Conservation (phyloP, 805 yeast genomes). For the Wickerhamomyces tratensis region DNA sequence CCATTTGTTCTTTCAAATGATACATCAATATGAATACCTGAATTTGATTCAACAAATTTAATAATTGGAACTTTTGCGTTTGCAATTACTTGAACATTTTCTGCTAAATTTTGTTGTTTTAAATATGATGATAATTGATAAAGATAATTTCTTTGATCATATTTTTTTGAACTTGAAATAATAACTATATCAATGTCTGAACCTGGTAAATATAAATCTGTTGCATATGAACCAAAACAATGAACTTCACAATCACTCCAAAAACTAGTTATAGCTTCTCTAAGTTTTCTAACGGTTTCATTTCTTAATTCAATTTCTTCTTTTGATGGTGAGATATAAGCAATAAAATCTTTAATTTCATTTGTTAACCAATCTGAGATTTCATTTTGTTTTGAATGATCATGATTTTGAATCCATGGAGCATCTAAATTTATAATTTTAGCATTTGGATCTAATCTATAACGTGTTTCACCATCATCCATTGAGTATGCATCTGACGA, state of each 20-base stretch:
- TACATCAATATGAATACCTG: conserved; percentile 73
- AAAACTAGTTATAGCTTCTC: conserved; percentile 36
- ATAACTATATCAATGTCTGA: conserved; percentile 95
- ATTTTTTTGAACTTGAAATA: conserved; percentile 47
- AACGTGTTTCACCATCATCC: conserved; percentile 15
- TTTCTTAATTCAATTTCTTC: conserved; percentile 65
- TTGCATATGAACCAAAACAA: conserved; percentile 92
- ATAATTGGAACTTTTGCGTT: conserved; percentile 91
- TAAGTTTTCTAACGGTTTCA: conserved; percentile 49
- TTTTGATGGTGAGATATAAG: conserved; percentile 76
- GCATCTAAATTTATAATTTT: conserved; percentile 18
- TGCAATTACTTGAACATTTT: conserved; percentile 74
- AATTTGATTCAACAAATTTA: conserved; percentile 69
- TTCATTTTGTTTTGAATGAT: conserved; percentile 67
- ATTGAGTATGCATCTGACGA: conserved; percentile 18
- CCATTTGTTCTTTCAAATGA: conserved; percentile 86
- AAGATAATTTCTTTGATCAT: conserved; percentile 52
- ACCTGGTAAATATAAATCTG: conserved; percentile 87
- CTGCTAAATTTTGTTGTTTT: conserved; percentile 51
- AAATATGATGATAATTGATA: conserved; percentile 67
- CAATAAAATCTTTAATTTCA: conserved; percentile 79
- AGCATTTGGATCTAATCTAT: conserved; percentile 5
- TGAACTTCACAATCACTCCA: conserved; percentile 79
- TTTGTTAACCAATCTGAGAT: conserved; percentile 79
- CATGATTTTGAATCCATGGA: conserved; percentile 77